Conservation (phyloP, 257 asterid species). For the Solanum sitiens region DNA sequence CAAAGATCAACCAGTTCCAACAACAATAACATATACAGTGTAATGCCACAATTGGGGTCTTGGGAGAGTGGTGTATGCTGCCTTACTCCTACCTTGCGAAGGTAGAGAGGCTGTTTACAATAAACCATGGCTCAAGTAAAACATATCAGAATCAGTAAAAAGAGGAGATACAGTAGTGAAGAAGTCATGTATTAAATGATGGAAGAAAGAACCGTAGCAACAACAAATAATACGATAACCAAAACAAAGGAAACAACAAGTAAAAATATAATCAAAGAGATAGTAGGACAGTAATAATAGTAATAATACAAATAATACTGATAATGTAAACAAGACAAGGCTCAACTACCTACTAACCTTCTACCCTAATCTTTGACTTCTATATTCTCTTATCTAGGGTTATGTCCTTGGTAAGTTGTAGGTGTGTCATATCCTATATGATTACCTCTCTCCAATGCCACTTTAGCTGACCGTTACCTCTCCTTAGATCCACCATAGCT, state of each 20-base stretch:
- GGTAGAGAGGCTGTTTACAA: neutral
- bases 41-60: neutral
- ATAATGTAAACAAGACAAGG: neutral
- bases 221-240: neutral
- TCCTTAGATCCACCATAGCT: neutral
- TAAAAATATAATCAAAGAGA: neutral
- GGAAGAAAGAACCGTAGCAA: neutral
- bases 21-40: neutral
- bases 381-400: neutral
- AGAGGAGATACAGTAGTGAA: neutral
- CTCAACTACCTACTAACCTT: neutral
- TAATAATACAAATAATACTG: too few relatives aligned
- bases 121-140: neutral
- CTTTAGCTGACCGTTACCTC: neutral
- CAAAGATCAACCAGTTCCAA: neutral
- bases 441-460: neutral
- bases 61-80: neutral
- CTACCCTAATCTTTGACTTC: neutral
- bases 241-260: neutral
- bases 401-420: neutral
- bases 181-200: neutral
- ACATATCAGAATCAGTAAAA: neutral
- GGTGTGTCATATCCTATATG: neutral
- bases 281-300: neutral
- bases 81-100: neutral